Base-by-base conservation (phyloP, 73 alveolate genomes). In the Paramecium primaurelia region DNA sequence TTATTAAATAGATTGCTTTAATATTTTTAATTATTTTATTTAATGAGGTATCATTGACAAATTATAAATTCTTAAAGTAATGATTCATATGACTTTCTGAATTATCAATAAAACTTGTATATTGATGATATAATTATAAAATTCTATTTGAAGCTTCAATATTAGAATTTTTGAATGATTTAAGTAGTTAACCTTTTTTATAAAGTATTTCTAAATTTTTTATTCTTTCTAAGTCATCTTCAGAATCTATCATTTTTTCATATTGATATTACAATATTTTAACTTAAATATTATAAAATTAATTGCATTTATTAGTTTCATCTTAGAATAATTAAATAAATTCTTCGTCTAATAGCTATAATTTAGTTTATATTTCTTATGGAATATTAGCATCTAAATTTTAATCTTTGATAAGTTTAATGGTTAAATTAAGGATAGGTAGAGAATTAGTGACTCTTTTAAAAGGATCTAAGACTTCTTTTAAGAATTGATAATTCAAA, bases 71-170 rank as follows among this genome's bases (percentile, higher is more conserved):
- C 84, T 64, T 64, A 64, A 32, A 64, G 28, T 12, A 64, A 32
- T 64, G 26, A 64, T 32, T 26, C 84, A 64, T 32, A 32, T 64
- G 84, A 32, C 28, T 64, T 64, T 64, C 84, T 32, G 84, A 64
- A 64, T 64, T 64, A 64, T 64, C 84, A 32, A 64, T 64, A 64
- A 64, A 64, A 25, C 51, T 32, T 64, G 84, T 64, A 64, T 64
- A 64, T 14, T 18, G 51, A 26, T 34, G 42, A 64, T 64, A 64
- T 28, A 6, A 32, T 64, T 11, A 12, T 64, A 64, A 64, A 64
- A 64, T 64, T 32, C 47, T 51, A 28, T 64, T 20, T 6, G 84
- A 11, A 6, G 84, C 84, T 64, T 64, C 42, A 64, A 64, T 64
- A 7, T 64, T 64, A 3, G 84, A 10, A 28, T 28, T 64, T 64